phyloP scores from a whole-genome alignment of 2,329 filamentous ascomycete genomes.

The Thermoascus crustaceus region DNA sequence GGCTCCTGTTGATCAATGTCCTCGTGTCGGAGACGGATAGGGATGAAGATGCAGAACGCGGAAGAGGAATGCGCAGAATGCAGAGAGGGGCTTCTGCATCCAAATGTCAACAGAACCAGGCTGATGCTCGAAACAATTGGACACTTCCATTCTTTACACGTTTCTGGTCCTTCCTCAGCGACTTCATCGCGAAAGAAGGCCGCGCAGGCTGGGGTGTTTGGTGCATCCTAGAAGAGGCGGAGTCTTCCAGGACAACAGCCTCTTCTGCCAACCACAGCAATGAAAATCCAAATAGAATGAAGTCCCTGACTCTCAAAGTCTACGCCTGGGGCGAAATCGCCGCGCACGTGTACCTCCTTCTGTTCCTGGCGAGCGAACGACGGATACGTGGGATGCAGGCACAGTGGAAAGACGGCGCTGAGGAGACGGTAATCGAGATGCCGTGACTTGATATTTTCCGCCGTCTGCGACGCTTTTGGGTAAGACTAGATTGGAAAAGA shows the following conservation, averaged over 20 bases:
- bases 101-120: not conserved
- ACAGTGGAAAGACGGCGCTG: conserved; percentile 60
- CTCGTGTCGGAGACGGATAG: conserved; percentile 50
- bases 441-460: conserved; percentile 16
- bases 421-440: conserved; percentile 49
- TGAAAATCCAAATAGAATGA: not conserved
- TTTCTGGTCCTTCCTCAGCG: conserved; percentile 35
- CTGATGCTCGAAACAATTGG: conserved; percentile 21
- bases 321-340: conserved; percentile 73
- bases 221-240: conserved; percentile 28
- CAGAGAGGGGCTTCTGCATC: conserved; percentile 1
- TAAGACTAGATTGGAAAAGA: too few relatives aligned
- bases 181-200: conserved; percentile 30
- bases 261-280: not conserved
- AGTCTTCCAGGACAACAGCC: not conserved
- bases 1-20: conserved; percentile 58
- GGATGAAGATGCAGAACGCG: too few relatives aligned
- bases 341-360: conserved; percentile 63
- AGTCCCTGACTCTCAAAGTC: conserved; percentile 46
- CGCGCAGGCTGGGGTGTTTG: conserved; percentile 40
- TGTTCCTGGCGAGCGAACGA: conserved; percentile 64
- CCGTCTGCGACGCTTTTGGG: not conserved
- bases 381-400: conserved; percentile 50
- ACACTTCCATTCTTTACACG: conserved; percentile 22
- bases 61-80: not conserved